Conservation (phyloP, 108 stramenopile species). For the Aureococcus anophagefferens region DNA sequence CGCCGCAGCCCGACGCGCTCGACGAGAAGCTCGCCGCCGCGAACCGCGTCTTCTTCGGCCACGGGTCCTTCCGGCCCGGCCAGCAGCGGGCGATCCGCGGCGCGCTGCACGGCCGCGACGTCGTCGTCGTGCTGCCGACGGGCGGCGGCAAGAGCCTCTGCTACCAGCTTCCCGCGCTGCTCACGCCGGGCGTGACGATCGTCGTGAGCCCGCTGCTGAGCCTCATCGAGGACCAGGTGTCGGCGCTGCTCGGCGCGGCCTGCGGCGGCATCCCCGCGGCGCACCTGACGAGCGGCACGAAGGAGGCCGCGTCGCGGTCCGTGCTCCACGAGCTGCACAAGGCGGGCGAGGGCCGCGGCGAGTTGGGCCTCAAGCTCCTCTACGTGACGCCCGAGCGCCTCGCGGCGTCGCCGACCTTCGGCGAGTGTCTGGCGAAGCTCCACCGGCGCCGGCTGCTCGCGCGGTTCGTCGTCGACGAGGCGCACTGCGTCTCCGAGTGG, state of each 20-base stretch:
- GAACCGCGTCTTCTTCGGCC: constrained; percentile 71
- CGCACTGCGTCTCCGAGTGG: constrained; percentile 84
- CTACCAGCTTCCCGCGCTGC: constrained; percentile 94
- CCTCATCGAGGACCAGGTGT: constrained; percentile 95
- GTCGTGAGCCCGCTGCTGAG: constrained; percentile 89
- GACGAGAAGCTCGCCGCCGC: background rate
- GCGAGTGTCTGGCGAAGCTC: constrained; percentile 55
- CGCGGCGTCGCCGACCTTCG: constrained; percentile 57
- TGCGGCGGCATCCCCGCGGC: background rate
- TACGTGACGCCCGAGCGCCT: constrained; percentile 98
- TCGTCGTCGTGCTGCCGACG: constrained; percentile 97
- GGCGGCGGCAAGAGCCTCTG: constrained; percentile 92
- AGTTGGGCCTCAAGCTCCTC: constrained; percentile 61
- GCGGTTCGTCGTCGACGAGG: constrained; percentile 96
- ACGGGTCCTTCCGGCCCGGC: constrained; percentile 71
- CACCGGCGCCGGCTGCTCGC: constrained; percentile 57
- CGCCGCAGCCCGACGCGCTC: no score
- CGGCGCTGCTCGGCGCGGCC: constrained; percentile 7
- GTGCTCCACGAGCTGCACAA: constrained; percentile 52
- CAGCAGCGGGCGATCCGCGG: constrained; percentile 78
- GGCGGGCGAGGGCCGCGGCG: background rate
- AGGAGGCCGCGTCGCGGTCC: constrained; percentile 64
- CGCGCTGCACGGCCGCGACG: constrained; percentile 78
- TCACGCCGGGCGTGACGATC: constrained; percentile 78
- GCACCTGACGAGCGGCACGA: constrained; percentile 7